Conservation (phyloP, 2,329 filamentous ascomycete species). For the Botrytis sinoallii region DNA sequence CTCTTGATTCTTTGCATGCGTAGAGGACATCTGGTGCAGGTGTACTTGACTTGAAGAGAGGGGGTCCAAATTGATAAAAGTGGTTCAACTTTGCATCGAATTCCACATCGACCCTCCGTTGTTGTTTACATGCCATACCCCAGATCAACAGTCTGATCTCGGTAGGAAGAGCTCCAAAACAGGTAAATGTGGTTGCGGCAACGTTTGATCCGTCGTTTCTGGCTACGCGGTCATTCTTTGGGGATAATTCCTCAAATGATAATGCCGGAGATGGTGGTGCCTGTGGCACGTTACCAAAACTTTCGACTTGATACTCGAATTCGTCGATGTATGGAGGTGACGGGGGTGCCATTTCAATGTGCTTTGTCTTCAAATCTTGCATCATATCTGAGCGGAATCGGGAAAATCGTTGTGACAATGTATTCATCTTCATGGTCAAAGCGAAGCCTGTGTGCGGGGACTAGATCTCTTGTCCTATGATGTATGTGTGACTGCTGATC, state of each 20-base stretch:
- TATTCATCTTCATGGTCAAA: background rate
- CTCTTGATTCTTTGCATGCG: slow-evolving; percentile 8
- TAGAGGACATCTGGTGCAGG: slow-evolving; percentile 4
- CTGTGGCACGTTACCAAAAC: background rate
- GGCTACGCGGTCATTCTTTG: background rate
- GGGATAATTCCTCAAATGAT: slow-evolving; percentile 9
- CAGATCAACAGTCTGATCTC: slow-evolving; percentile 14
- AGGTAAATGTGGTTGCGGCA: background rate
- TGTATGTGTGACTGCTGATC: background rate
- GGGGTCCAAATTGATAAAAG: background rate
- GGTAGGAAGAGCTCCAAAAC: background rate
- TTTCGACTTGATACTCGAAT: slow-evolving; percentile 17
- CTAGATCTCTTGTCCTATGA: background rate
- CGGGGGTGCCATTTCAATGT: background rate
- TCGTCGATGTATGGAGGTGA: slow-evolving; percentile 12
- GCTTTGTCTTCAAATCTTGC: background rate
- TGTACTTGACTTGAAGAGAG: background rate
- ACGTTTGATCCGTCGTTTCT: background rate
- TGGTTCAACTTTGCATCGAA: background rate
- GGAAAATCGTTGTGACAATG: background rate
- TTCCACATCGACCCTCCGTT: slow-evolving; percentile 6
- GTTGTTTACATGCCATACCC: slow-evolving; percentile 4
- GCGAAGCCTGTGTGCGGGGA: background rate
- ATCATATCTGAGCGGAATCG: background rate
- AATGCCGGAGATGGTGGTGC: slow-evolving; percentile 10